Conservation (phyloP, 116 monocot genomes). For the Iris pallida region DNA sequence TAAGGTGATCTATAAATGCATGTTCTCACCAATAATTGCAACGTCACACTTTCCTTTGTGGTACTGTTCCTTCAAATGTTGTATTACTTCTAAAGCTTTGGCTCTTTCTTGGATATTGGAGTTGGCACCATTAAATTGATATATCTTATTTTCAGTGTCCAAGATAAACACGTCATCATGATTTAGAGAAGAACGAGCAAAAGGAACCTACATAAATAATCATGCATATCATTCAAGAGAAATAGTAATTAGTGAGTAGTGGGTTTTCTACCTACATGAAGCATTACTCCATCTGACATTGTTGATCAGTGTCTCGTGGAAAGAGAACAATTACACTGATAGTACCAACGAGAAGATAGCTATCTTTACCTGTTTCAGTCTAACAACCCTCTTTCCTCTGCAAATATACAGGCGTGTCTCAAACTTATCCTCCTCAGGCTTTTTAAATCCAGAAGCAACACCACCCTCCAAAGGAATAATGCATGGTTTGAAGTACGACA, state of each 20-base stretch:
- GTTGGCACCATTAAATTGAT: conserved; percentile 94
- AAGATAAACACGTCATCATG: conserved; percentile 99
- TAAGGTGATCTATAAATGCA: neutral
- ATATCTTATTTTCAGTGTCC: conserved; percentile 89
- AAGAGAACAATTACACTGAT: no score
- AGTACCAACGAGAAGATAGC: neutral
- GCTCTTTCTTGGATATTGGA: conserved; percentile 99
- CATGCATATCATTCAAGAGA: neutral
- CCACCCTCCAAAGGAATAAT: conserved; percentile 97
- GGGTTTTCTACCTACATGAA: neutral
- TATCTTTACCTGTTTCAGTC: conserved; percentile 70
- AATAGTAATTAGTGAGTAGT: neutral
- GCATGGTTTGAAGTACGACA: conserved; percentile 96
- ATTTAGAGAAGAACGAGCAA: conserved; percentile 88
- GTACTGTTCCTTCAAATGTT: conserved; percentile 82
- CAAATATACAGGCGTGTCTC: conserved; percentile 84
- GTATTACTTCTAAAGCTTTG: conserved; percentile 90
- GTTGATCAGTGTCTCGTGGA: neutral
- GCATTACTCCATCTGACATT: neutral
- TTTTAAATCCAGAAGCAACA: conserved; percentile 86
- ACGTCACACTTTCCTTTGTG: conserved; percentile 86
- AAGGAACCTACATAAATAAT: conserved; percentile 67
- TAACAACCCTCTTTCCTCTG: conserved; percentile 86
- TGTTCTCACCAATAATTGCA: conserved; percentile 76
- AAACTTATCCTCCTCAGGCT: conserved; percentile 75